Percentiles rank a stretch among this genome's conserved stretches.
These are phyloP conservation scores for Colletotrichum sp. DNA, from an alignment of 2,329 filamentous ascomycete species.

Conservation along the genomic window DNA sequence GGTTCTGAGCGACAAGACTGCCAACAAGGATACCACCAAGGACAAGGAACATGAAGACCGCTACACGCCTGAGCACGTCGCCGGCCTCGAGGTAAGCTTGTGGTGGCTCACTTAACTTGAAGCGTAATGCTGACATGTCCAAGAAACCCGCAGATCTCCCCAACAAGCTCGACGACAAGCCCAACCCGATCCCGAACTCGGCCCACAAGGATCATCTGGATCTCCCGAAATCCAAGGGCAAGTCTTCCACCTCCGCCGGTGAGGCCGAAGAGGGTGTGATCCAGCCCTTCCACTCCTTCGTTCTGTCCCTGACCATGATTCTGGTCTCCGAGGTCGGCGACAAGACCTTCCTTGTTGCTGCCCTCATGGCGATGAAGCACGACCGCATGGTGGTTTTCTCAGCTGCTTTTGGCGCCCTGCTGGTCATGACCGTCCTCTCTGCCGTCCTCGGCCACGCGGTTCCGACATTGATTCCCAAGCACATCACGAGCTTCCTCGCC, in stretches of 20 bases:
- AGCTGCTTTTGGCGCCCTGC: slow-evolving; percentile 88
- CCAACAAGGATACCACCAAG: slow-evolving; percentile 44
- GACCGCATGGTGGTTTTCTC: slow-evolving; percentile 92
- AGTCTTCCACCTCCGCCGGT: slow-evolving; percentile 31
- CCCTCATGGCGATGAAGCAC: slow-evolving; percentile 99
- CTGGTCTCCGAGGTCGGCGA: slow-evolving; percentile 95
- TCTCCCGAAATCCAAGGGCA: slow-evolving; percentile 42
- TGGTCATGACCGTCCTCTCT: slow-evolving; percentile 94
- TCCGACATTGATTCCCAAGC: slow-evolving; percentile 86
- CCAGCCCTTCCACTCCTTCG: slow-evolving; percentile 83
- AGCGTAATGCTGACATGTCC: background rate
- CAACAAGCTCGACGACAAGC: slow-evolving; percentile 75
- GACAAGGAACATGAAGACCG: slow-evolving; percentile 47
- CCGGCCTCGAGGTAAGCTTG: slow-evolving; percentile 62
- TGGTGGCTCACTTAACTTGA: background rate
- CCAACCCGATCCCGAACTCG: slow-evolving; percentile 71
- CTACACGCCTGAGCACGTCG: slow-evolving; percentile 41
- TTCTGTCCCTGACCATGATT: slow-evolving; percentile 96
- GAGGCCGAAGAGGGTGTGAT: slow-evolving; percentile 65
- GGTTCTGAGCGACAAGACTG: slow-evolving; percentile 49
- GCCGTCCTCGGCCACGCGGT: slow-evolving; percentile 92
- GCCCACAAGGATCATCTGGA: slow-evolving; percentile 69
- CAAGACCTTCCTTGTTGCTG: slow-evolving; percentile 97
- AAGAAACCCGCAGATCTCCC: slow-evolving; percentile 86
- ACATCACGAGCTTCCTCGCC: slow-evolving; percentile 87